Base-by-base conservation (phyloP, 768 basidiomycete species). In the Royoungia palumana region DNA sequence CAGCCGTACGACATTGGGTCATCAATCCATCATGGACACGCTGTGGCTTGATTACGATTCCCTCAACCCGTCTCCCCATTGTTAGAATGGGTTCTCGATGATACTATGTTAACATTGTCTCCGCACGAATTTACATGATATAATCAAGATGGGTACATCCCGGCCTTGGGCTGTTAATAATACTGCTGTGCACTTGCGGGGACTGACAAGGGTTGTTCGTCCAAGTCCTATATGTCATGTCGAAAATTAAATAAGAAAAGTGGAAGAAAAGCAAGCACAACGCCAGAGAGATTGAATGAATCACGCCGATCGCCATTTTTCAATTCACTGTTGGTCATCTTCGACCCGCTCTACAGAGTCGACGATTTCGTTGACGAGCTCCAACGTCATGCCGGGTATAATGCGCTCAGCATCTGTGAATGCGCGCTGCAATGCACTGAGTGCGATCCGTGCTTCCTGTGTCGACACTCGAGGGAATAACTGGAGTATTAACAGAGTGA, bases 321-420 rank as follows among this genome's bases (percentile, higher is more conserved):
- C 24, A 25, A 25, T 38, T 53, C 53, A 61, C 41, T 63, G 50
- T 28, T 43, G 77, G 37, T 83, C 82, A 22, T 91, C 90, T 54
- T 90, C 89, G 34, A 93, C 89, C 55, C 87, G 89, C 64, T 94
- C 90, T 16, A 94, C 90, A 13, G 89, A 91, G 65, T 94, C 90
- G 20, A 93, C 89, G 55, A 94, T 92, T 70, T 96, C 94, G 62
- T 91, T 89, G 46, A 96, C 89, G 41, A 97, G 76, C 51, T 95
- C 95, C 70, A 89, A 73, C 20, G 93, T 89, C 25, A 99, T 85
- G 5, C 96, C 96, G 8, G 96, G 96, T 57, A 98, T 96, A 47
- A 92, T 86, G 51, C 89, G 78, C 71, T 99, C 96, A 12, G 94
- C 94, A 24, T 96, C 92, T 22, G 90, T 89, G 62, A 97, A 94